Conservation (phyloP, 1,284 basidiomycete species). For the Leccinum ponderosum region DNA sequence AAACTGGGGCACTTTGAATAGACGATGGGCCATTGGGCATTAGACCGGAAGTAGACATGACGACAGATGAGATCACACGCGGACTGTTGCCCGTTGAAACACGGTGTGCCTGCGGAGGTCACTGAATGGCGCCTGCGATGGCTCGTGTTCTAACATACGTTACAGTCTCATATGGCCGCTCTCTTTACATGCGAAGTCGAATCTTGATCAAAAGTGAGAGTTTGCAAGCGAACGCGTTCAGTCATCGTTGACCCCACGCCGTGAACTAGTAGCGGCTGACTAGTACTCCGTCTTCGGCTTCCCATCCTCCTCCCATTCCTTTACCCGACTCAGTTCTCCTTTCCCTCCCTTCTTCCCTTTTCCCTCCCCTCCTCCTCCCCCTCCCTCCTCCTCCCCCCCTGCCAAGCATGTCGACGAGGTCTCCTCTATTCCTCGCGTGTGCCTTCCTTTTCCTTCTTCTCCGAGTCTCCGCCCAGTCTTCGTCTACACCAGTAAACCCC, state of each 20-base stretch:
- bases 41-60: conserved; percentile 8
- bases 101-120: conserved; percentile 23
- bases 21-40: not conserved
- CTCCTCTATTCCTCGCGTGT: conserved; percentile 1
- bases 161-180: conserved; percentile 10
- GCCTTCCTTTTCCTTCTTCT: conserved; percentile 19
- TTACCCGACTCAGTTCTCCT: not conserved
- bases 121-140: conserved; percentile 6
- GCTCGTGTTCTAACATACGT: conserved; percentile 4
- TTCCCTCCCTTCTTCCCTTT: not conserved
- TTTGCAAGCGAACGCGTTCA: not conserved
- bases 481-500: conserved; percentile 15
- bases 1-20: conserved; percentile 50
- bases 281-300: conserved; percentile 1
- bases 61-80: conserved; percentile 2
- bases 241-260: not conserved
- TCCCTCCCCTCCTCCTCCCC: not conserved
- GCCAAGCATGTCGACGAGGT: conserved; percentile 17
- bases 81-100: conserved; percentile 21
- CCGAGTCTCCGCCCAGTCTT: conserved; percentile 27
- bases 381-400: not conserved
- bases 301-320: not conserved
- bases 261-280: conserved; percentile 29
- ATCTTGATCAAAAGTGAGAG: not conserved
- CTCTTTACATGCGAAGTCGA: not conserved